A percentile compares a stretch with the other conserved stretches of the same genome.
These are phyloP conservation scores for Talaromyces rugulosus DNA, from an alignment of 2,329 filamentous ascomycete species.

Conservation along the genomic window DNA sequence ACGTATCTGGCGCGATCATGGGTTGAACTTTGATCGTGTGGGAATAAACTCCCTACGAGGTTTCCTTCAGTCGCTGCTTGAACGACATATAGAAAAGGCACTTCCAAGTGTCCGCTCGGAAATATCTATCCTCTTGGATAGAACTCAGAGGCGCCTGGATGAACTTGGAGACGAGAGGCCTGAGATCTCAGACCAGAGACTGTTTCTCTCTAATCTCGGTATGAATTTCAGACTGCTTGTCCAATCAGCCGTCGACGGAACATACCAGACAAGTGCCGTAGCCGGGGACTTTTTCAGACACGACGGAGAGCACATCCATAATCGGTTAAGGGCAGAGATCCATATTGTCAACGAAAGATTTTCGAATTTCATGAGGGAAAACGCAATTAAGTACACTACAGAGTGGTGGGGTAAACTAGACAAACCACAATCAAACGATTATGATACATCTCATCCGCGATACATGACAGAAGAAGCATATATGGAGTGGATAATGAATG, in stretches of 20 bases:
- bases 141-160: too few relatives aligned
- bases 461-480: background rate
- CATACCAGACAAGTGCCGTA: background rate
- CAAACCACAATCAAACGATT: background rate
- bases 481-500: background rate
- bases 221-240: background rate
- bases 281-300: background rate
- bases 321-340: background rate
- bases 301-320: background rate
- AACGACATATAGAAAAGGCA: too few relatives aligned
- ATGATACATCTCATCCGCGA: background rate
- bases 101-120: too few relatives aligned
- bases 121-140: too few relatives aligned
- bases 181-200: background rate
- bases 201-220: background rate
- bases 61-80: too few relatives aligned
- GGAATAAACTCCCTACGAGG: too few relatives aligned
- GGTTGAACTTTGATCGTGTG: too few relatives aligned
- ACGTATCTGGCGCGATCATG: too few relatives aligned
- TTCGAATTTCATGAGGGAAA: background rate
- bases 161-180: background rate
- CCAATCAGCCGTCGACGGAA: background rate
- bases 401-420: background rate
- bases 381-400: background rate
- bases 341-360: background rate